Percentiles rank a stretch among this genome's conserved stretches.
Evolutionary conservation across 2,329 filamentous ascomycete genomes (phyloP).

Genomic region (Aspergillus ochraceus): DNA sequence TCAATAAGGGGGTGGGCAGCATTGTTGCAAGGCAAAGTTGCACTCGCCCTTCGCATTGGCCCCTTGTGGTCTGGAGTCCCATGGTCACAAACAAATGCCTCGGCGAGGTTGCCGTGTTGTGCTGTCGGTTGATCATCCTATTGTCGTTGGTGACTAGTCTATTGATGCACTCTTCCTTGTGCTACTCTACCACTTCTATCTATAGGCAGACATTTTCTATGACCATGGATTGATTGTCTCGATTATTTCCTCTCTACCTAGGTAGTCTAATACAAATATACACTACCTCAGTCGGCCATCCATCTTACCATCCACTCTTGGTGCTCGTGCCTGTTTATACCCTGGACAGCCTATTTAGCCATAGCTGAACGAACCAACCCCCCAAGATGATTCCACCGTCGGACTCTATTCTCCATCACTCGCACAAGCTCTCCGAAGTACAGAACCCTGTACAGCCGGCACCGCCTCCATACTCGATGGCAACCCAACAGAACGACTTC

Average conservation of each 20-base stretch:
- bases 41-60: not conserved
- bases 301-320: constrained; percentile 8
- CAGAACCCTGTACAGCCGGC: constrained; percentile 10
- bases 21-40: constrained; percentile 13
- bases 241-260: not conserved
- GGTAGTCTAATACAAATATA: not conserved
- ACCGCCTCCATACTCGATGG: constrained; percentile 26
- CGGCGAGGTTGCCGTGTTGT: not conserved
- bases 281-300: not conserved
- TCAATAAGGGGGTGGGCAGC: constrained; percentile 2
- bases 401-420: constrained; percentile 29
- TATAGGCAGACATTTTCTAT: constrained; percentile 8
- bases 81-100: not conserved
- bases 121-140: not conserved
- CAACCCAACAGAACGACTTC: not conserved
- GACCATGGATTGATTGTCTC: not conserved
- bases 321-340: not conserved
- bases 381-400: constrained; percentile 29
- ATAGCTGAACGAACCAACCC: not conserved
- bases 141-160: not conserved
- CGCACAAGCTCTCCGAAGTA: constrained; percentile 27
- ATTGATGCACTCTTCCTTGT: not conserved
- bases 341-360: not conserved
- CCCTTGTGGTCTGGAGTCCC: not conserved
- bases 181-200: not conserved